Conservation (phyloP, 2,329 filamentous ascomycete genomes). For the Microascus cirrosus region DNA sequence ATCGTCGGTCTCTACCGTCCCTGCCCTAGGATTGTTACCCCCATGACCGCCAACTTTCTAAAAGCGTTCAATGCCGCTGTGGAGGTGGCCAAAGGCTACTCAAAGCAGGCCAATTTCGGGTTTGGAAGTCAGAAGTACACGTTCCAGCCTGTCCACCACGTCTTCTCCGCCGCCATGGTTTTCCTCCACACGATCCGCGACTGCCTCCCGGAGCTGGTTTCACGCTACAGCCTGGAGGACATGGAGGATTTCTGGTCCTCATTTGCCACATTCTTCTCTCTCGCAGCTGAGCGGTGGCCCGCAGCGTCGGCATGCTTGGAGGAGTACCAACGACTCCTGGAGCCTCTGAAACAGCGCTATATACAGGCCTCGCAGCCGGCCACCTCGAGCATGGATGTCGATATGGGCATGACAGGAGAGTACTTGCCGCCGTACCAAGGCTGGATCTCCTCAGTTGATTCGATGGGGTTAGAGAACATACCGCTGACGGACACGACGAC, state of each 20-base stretch:
- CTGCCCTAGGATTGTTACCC: background rate
- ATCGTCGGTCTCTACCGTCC: conserved; percentile 1
- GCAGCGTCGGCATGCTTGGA: background rate
- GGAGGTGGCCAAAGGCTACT: background rate
- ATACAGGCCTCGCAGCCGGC: background rate
- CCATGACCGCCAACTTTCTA: background rate
- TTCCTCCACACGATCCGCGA: conserved; percentile 1
- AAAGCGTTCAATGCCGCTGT: background rate
- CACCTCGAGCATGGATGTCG: background rate
- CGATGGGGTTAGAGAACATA: background rate
- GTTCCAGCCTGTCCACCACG: background rate
- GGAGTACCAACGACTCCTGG: background rate
- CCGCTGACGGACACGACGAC: background rate
- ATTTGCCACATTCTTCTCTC: background rate
- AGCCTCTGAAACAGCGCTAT: background rate
- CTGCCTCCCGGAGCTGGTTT: background rate
- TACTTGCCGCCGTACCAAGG: background rate
- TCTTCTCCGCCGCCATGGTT: conserved; percentile 1
- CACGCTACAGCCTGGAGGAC: background rate
- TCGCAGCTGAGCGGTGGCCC: background rate
- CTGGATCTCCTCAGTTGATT: background rate
- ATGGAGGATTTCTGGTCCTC: background rate
- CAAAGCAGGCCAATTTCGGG: background rate
- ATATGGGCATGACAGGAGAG: background rate
- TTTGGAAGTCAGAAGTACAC: conserved; percentile 3